phyloP scores from a whole-genome alignment of 129 eudicot genomes.

The Dittrichia graveolens region DNA sequence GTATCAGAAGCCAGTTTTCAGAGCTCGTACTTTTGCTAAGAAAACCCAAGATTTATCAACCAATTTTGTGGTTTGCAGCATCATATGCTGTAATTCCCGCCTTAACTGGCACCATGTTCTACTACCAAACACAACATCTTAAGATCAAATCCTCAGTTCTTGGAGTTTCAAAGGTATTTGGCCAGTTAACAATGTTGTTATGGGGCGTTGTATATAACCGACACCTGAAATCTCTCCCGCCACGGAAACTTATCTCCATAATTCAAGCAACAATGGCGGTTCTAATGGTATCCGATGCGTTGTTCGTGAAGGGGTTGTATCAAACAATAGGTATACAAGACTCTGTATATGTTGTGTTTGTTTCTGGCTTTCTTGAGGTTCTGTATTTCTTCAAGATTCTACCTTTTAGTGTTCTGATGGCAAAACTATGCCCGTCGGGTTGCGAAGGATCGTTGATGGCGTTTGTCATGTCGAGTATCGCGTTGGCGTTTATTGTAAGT shows the following conservation, averaged over 20 bases:
- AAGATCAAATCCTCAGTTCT: constrained; percentile 66
- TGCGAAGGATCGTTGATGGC: constrained; percentile 98
- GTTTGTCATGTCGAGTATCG: constrained; percentile 74
- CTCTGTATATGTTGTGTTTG: constrained; percentile 53
- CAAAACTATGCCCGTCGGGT: constrained; percentile 84
- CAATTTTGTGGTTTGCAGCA: constrained; percentile 67
- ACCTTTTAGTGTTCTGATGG: constrained; percentile 73
- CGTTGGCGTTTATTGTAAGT: constrained; percentile 73
- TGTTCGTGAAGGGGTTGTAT: constrained; percentile 78
- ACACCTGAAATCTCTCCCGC: constrained; percentile 56
- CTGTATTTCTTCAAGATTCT: constrained; percentile 65
- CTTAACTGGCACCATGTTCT: constrained; percentile 86
- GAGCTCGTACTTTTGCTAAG: constrained; percentile 53
- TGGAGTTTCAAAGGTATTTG: constrained; percentile 88
- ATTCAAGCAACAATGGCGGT: constrained; percentile 67
- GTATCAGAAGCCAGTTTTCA: constrained; percentile 55
- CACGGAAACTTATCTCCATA: constrained; percentile 58
- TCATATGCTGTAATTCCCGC: constrained; percentile 87
- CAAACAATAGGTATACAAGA: constrained; percentile 62
- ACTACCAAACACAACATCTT: constrained; percentile 72
- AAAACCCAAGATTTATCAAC: constrained; percentile 59
- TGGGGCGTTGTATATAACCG: constrained; percentile 77
- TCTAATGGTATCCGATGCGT: constrained; percentile 70
- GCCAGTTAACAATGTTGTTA: constrained; percentile 77
- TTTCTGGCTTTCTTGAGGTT: constrained; percentile 77